phyloP scores from a whole-genome alignment of 208 protist genomes.

The Spongospora subterranea region DNA sequence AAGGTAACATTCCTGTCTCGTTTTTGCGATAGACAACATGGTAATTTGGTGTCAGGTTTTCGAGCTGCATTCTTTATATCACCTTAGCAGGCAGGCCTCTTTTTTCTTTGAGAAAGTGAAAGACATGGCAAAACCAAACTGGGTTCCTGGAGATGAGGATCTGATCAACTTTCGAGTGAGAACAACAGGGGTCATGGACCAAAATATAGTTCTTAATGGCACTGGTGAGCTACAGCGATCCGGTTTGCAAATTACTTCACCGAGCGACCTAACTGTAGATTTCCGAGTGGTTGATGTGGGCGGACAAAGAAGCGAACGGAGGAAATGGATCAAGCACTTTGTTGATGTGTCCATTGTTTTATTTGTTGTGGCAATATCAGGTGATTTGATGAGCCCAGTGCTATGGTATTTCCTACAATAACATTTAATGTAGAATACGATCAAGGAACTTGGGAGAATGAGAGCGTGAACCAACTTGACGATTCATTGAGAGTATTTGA shows the following conservation, averaged over 20 bases:
- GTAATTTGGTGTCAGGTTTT: background rate
- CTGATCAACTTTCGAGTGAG: constrained; percentile 16
- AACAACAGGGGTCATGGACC: constrained; percentile 31
- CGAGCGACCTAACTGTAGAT: background rate
- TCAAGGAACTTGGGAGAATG: constrained; percentile 19
- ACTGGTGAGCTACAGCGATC: background rate
- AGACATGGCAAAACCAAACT: background rate
- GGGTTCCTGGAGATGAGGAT: background rate
- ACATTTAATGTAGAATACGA: constrained; percentile 49
- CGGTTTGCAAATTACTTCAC: no score
- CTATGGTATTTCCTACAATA: background rate
- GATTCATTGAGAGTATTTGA: constrained; percentile 23
- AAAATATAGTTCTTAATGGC: background rate
- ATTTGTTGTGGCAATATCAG: constrained; percentile 25
- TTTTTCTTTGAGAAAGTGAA: background rate
- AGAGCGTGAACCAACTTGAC: background rate
- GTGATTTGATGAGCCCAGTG: background rate
- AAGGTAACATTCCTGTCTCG: background rate
- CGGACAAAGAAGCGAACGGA: constrained; percentile 3
- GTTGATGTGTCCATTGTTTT: background rate
- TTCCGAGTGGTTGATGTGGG: constrained; percentile 30
- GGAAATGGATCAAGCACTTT: constrained; percentile 54
- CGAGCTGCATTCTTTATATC: background rate
- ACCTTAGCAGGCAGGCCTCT: background rate
- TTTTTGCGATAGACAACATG: background rate